Evolutionary conservation across 2,329 filamentous ascomycete genomes (phyloP).

Genomic region (Trichoderma harzianum): DNA sequence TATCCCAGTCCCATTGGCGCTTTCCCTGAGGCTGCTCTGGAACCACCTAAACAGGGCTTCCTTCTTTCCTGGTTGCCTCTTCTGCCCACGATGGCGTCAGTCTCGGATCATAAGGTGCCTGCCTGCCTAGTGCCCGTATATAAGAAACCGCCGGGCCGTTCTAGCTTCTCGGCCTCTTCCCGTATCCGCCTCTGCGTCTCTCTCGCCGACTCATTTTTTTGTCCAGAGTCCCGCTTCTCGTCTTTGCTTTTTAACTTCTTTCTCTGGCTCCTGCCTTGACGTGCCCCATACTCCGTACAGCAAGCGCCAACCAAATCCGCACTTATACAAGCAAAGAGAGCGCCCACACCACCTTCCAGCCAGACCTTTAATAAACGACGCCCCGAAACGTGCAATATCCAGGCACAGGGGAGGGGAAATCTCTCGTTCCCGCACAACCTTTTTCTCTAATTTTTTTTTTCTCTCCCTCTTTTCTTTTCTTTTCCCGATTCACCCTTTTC

Average conservation of each 20-base stretch:
- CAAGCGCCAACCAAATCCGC: constrained; percentile 13
- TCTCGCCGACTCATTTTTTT: not conserved
- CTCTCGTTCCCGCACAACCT: not conserved
- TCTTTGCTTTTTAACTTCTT: not conserved
- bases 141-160: not conserved
- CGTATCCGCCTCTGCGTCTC: not conserved
- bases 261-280: not conserved
- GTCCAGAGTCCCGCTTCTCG: not conserved
- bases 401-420: constrained; percentile 2
- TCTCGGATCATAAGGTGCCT: constrained; percentile 5
- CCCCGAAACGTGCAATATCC: constrained; percentile 10
- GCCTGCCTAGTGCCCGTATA: constrained; percentile 5
- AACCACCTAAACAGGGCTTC: not conserved
- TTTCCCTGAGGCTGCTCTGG: not conserved
- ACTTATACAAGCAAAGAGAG: not conserved
- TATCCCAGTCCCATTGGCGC: not conserved
- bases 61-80: not conserved
- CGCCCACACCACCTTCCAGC: constrained; percentile 14
- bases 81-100: constrained; percentile 15
- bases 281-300: constrained; percentile 5
- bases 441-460: too few species aligned
- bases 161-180: constrained; percentile 2
- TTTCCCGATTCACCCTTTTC: not conserved
- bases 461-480: not conserved
- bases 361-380: constrained; percentile 8